These are phyloP conservation scores for Oxytropis ochrocephala DNA, from an alignment of 306 rosid species.

Conservation along the genomic window DNA sequence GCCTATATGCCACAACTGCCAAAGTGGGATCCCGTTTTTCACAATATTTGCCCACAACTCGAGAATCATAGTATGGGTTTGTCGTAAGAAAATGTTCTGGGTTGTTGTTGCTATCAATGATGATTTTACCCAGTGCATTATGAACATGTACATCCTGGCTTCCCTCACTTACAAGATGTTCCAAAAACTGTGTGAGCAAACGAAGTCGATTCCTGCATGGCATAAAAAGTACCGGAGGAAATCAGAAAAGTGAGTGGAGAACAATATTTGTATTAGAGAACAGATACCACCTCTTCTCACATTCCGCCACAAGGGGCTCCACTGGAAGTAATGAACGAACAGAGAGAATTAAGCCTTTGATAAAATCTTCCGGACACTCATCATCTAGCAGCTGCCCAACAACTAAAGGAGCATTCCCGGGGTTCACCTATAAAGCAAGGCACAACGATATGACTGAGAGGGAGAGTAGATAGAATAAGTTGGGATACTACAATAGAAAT, in stretches of 20 bases:
- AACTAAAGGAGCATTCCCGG: slow-evolving; percentile 96
- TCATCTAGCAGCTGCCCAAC: slow-evolving; percentile 98
- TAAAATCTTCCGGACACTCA: slow-evolving; percentile 99
- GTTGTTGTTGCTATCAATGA: slow-evolving; percentile 95
- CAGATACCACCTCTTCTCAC: slow-evolving; percentile 83
- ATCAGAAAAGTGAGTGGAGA: slow-evolving; percentile 6
- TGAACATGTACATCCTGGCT: slow-evolving; percentile 99
- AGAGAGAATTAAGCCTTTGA: slow-evolving; percentile 93
- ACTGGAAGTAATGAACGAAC: slow-evolving; percentile 99
- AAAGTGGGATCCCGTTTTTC: slow-evolving; percentile 99
- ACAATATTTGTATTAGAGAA: slow-evolving; percentile 1
- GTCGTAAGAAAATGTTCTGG: slow-evolving; percentile 99
- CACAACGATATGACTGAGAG: not conserved
- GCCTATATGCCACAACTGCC: slow-evolving; percentile 94
- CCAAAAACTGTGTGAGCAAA: slow-evolving; percentile 90
- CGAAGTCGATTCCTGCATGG: slow-evolving; percentile 90
- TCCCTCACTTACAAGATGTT: slow-evolving; percentile 99
- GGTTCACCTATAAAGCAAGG: slow-evolving; percentile 70
- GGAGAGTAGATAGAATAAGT: not conserved
- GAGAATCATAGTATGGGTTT: slow-evolving; percentile 97
- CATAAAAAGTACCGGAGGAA: slow-evolving; percentile 15
- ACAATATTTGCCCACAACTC: slow-evolving; percentile 98
- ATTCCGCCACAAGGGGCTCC: slow-evolving; percentile 96
- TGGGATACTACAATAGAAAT: not conserved
- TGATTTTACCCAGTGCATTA: slow-evolving; percentile 96